Evolutionary conservation across 2,329 filamentous ascomycete genomes (phyloP).

Genomic region (Cyanodermella asteris): DNA sequence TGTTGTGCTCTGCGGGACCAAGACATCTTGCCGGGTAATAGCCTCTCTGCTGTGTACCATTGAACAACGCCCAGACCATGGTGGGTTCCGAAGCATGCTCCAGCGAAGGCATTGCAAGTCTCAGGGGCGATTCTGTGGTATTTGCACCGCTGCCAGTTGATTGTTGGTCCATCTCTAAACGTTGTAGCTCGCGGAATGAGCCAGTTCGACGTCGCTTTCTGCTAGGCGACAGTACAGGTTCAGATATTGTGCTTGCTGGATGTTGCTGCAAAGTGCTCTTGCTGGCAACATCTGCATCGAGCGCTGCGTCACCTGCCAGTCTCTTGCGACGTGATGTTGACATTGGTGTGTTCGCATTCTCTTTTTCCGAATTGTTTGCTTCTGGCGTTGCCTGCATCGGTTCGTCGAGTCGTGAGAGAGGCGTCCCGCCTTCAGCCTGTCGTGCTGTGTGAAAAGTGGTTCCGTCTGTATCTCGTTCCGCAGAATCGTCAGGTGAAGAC

Average conservation of each 20-base stretch:
- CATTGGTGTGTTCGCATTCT: no score
- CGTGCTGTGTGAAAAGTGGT: neutral
- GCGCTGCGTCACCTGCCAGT: no score
- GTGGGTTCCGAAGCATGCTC: no score
- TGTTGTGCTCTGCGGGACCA: conserved; percentile 18
- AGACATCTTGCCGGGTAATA: conserved; percentile 40
- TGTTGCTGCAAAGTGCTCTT: conserved; percentile 2
- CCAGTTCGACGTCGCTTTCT: conserved; percentile 1
- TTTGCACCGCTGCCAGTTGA: conserved; percentile 1
- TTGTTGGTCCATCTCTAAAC: conserved; percentile 1
- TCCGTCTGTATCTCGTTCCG: neutral
- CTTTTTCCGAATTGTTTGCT: no score
- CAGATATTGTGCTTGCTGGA: conserved; percentile 4
- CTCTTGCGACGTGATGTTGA: no score
- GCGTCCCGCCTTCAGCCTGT: neutral
- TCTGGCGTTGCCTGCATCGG: no score
- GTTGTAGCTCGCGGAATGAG: conserved; percentile 2
- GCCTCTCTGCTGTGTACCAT: conserved; percentile 27
- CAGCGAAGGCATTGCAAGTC: conserved; percentile 16
- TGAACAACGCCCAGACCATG: conserved; percentile 37
- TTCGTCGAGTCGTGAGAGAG: no score
- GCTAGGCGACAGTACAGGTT: conserved; percentile 6
- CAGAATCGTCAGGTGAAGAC: no score
- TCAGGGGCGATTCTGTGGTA: conserved; percentile 1
- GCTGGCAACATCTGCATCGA: no score